phyloP scores from a whole-genome alignment of 441 rosid genomes.

The Erodium moschatum region DNA sequence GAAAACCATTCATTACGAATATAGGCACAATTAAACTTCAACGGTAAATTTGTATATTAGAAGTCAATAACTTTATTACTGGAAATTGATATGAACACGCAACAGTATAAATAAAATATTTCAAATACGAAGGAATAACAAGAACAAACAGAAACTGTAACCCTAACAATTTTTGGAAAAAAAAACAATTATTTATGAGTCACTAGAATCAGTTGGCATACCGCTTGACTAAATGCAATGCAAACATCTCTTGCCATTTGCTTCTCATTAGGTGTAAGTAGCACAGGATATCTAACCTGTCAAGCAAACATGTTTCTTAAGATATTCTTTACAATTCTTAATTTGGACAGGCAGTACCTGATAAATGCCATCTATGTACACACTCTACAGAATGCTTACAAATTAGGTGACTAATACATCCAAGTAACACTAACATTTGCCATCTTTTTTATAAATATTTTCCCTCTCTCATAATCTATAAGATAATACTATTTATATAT shows the following conservation, averaged over 20 bases:
- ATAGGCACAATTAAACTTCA: neutral
- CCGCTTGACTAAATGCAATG: slow-evolving; percentile 92
- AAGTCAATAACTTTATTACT: neutral
- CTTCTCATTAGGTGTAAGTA: slow-evolving; percentile 93
- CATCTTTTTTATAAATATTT: neutral
- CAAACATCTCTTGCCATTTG: slow-evolving; percentile 99
- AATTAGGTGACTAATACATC: neutral
- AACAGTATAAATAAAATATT: neutral
- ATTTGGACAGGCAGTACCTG: slow-evolving; percentile 1
- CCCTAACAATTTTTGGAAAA: neutral
- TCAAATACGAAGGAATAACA: neutral
- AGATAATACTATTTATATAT: too few relatives aligned
- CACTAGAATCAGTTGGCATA: slow-evolving; percentile 28
- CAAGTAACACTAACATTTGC: neutral
- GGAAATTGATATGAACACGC: neutral
- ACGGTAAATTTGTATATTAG: neutral
- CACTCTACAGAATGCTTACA: neutral
- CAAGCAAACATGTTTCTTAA: slow-evolving; percentile 19
- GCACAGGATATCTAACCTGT: slow-evolving; percentile 98
- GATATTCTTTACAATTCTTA: slow-evolving; percentile 4
- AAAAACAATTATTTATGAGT: neutral
- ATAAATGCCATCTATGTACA: neutral
- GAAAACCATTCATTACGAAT: neutral
- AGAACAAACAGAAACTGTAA: neutral
- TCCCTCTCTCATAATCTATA: neutral